phyloP scores from a whole-genome alignment of 208 protist species.

The Leishmania turanica region DNA sequence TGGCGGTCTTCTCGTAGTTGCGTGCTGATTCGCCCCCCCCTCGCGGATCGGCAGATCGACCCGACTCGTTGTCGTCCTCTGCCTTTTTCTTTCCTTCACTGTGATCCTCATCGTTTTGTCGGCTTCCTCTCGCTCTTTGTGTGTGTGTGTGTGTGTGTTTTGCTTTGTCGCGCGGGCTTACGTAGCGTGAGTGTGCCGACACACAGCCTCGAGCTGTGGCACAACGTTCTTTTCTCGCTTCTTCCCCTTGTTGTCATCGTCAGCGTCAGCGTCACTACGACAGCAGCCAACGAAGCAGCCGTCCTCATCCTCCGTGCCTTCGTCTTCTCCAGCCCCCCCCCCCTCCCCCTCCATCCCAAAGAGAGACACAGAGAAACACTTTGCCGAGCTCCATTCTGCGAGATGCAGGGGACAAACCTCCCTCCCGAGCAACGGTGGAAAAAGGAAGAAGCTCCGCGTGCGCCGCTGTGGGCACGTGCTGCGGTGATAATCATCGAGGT shows the following conservation, averaged over 20 bases:
- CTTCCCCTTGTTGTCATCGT: background rate
- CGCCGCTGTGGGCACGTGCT: slow-evolving; percentile 20
- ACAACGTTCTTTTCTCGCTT: background rate
- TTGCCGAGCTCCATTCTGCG: background rate
- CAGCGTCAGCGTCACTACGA: background rate
- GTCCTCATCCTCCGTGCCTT: background rate
- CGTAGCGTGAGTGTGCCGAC: background rate
- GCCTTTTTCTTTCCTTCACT: background rate
- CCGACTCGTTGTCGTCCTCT: background rate
- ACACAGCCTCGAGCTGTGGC: background rate
- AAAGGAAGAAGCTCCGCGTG: background rate
- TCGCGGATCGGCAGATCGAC: background rate
- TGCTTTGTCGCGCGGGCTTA: background rate
- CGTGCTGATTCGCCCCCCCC: background rate
- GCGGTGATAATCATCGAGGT: slow-evolving; percentile 24
- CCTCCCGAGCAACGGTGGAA: background rate
- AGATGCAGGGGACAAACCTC: background rate
- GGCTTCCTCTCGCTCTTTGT: background rate
- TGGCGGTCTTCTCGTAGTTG: background rate
- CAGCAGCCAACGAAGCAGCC: background rate
- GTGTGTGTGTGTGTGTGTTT: background rate
- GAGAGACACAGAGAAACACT: background rate
- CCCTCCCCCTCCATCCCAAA: background rate
- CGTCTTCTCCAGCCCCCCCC: background rate
- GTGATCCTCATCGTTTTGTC: background rate